Conservation (phyloP, 2,329 filamentous ascomycete species). For the Talaromyces sp. region DNA sequence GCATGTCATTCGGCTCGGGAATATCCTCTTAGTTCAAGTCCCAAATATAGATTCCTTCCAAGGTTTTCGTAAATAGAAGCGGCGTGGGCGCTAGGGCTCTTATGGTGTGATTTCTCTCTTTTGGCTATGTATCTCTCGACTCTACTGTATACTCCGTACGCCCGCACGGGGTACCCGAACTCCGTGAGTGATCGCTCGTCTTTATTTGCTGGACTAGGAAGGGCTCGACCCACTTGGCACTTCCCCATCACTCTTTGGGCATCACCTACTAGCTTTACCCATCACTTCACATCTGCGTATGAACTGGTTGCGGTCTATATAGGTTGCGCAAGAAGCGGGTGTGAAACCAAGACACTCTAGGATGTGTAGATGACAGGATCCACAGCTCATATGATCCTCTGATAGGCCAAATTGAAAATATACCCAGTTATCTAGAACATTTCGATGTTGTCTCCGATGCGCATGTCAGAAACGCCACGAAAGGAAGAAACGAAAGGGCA, state of each 20-base stretch:
- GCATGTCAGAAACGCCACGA: not conserved
- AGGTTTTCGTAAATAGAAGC: not conserved
- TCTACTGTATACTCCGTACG: not conserved
- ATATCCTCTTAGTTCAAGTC: not conserved
- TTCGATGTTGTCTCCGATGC: not conserved
- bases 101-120: not conserved
- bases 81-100: too few relatives aligned
- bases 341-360: not conserved
- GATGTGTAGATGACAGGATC: not conserved
- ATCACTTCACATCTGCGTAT: not conserved
- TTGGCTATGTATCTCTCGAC: not conserved
- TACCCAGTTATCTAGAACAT: not conserved
- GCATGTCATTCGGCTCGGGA: not conserved
- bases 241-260: not conserved
- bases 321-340: not conserved
- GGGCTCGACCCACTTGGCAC: not conserved
- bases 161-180: too few relatives aligned
- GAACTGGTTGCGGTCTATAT: not conserved
- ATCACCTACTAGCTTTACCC: not conserved
- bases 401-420: not conserved
- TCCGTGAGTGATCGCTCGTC: too few relatives aligned
- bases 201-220: not conserved
- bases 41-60: slow-evolving; percentile 1
- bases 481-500: not conserved
- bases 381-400: not conserved